Base-by-base conservation (phyloP, 345 rosid species). In the Arabidopsis suecica region DNA sequence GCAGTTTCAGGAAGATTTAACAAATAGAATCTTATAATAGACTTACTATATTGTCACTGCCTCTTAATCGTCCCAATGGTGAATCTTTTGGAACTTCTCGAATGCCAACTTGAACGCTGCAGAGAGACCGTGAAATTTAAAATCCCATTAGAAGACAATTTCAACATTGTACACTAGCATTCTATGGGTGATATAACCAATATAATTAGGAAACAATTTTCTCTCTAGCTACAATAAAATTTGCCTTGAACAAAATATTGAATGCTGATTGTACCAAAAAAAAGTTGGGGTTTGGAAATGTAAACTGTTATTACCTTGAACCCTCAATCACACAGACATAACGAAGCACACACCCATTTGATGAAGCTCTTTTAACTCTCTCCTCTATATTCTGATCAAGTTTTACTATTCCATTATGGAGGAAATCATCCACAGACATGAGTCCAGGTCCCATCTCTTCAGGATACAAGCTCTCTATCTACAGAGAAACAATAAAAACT, bases 21-120 rank as follows among this genome's bases (percentile, higher is more conserved):
- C 6, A 48, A 16, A 67, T 7, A 10, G 36, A 76, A 13, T 44
- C 7, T 32, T 49, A 14, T 54, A 50, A 41, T 16, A 63, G 38
- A 49, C 86, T 78, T 84, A 91, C 98, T 83, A 89, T 88, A 45
- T 94, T 94, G 76, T 94, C 98, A 68, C 98, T 91, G 81, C 98
- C 98, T 76, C 88, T 83, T 85, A 91, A 64, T 79, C 98, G 83
- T 78, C 98, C 98, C 83, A 91, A 57, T 53, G 98, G 80, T 7
- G 96, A 89, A 63, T 85, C 84, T 82, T 79, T 87, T 1, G 96
- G 73, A 69, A 94, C 89, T 80, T 94, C 98, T 84, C 88, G 88
- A 79, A 94, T 85, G 55, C 98, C 98, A 66, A 94, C 98, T 63
- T 85, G 86, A 80, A 93, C 88, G 53, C 98, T 94, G 75, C 73